Evolutionary conservation across 2,329 filamentous ascomycete species (phyloP).

Genomic region (Calcarisporium arbuscula): DNA sequence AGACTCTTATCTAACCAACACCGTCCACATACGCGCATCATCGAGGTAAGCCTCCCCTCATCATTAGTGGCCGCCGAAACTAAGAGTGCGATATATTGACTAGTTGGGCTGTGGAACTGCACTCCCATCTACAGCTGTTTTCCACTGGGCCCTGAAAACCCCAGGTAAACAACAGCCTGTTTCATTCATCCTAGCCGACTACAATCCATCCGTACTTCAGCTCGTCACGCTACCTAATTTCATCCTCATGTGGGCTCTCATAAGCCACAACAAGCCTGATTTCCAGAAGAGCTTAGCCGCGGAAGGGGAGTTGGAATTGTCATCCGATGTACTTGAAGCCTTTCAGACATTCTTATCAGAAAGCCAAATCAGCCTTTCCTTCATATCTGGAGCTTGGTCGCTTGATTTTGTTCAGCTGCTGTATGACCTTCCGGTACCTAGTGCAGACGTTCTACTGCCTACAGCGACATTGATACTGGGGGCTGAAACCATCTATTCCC

Average conservation of each 20-base stretch:
- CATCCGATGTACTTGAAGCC: constrained; percentile 46
- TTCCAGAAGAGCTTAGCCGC: constrained; percentile 40
- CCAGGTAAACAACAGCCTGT: constrained; percentile 25
- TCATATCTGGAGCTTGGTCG: constrained; percentile 73
- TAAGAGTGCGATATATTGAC: constrained; percentile 12
- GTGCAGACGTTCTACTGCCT: constrained; percentile 6
- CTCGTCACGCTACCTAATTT: constrained; percentile 77
- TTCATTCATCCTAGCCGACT: constrained; percentile 66
- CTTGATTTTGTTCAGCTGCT: constrained; percentile 56
- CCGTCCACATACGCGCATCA: too few relatives aligned
- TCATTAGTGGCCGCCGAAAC: too few relatives aligned
- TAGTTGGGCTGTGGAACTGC: constrained; percentile 76
- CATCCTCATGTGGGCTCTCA: constrained; percentile 60
- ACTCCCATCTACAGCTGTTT: constrained; percentile 64
- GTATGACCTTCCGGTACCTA: constrained; percentile 22
- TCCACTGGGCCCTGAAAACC: constrained; percentile 49
- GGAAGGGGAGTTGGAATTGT: constrained; percentile 59
- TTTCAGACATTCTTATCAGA: constrained; percentile 50
- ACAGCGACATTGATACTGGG: constrained; percentile 57
- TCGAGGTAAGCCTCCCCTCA: too few relatives aligned
- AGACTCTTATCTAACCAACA: too few relatives aligned
- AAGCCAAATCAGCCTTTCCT: constrained; percentile 50
- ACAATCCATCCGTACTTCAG: constrained; percentile 70
- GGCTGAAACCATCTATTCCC: constrained; percentile 80
- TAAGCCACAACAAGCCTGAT: constrained; percentile 28